A percentile compares a stretch with the other conserved stretches of the same genome.
Conservation (phyloP, 352 stramenopile genomes). For the Achlya hypogyna region DNA sequence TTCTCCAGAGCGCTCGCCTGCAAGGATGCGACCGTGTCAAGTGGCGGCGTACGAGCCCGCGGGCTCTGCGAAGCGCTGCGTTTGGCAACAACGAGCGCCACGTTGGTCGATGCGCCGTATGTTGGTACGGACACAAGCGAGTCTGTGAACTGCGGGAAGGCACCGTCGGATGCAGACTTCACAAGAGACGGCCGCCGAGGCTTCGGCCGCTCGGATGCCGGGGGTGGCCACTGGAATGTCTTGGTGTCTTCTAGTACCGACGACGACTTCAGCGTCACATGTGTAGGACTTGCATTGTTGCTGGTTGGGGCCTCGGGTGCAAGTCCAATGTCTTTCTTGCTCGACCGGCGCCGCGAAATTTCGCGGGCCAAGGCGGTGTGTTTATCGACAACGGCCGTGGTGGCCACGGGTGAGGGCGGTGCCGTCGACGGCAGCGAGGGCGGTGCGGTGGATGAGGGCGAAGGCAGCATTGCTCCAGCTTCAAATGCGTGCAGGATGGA, state of each 20-base stretch:
- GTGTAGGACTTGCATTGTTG: not conserved
- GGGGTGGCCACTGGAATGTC: not conserved
- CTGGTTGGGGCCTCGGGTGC: not conserved
- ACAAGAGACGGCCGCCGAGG: not conserved
- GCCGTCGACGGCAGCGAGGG: not conserved
- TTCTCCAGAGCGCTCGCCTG: not conserved
- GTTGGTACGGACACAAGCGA: not conserved
- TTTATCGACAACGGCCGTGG: not conserved
- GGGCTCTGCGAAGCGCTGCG: not conserved
- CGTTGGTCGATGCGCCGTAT: not conserved
- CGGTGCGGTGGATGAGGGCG: too few relatives aligned
- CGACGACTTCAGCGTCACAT: too few relatives aligned
- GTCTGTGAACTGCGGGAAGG: not conserved
- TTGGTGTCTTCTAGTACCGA: not conserved
- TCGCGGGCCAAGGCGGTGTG: not conserved
- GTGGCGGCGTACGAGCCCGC: not conserved
- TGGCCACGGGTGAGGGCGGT: not conserved
- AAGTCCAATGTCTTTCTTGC: not conserved
- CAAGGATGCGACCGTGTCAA: not conserved
- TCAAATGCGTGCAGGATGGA: too few relatives aligned
- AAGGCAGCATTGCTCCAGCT: too few relatives aligned
- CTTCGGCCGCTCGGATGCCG: not conserved
- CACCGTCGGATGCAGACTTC: not conserved
- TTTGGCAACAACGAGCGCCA: not conserved
- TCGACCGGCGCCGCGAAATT: not conserved